Evolutionary conservation across 495 filamentous ascomycete genomes (phyloP).

Genomic region (Chlorociboria aeruginascens): DNA sequence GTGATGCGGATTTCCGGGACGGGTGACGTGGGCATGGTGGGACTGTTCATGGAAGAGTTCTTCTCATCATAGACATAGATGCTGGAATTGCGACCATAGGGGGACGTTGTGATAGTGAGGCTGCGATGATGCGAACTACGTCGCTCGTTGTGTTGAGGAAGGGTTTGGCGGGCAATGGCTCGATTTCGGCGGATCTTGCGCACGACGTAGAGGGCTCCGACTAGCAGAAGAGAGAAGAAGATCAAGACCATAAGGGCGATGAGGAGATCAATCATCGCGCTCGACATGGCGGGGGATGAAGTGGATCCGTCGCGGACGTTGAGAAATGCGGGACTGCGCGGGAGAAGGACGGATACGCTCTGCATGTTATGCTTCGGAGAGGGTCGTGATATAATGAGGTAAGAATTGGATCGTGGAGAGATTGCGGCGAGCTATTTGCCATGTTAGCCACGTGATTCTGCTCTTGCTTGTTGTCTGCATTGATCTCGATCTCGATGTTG

Average conservation of each 20-base stretch:
- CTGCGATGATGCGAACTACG: conserved; percentile 38
- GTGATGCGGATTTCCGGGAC: conserved; percentile 96
- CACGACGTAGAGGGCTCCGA: conserved; percentile 56
- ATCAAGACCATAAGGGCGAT: conserved; percentile 71
- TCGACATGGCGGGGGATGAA: conserved; percentile 28
- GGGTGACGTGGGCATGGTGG: conserved; percentile 49
- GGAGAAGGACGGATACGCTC: conserved; percentile 13
- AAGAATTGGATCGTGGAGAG: neutral
- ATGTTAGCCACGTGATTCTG: neutral
- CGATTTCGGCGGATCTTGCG: conserved; percentile 48
- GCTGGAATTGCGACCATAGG: conserved; percentile 46
- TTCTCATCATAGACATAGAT: conserved; percentile 63
- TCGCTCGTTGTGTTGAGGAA: conserved; percentile 42
- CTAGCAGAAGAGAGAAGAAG: conserved; percentile 51
- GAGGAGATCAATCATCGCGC: conserved; percentile 56
- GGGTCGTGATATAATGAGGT: neutral
- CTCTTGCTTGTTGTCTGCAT: no score
- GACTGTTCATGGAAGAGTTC: conserved; percentile 57
- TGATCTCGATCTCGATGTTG: no score
- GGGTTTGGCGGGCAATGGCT: conserved; percentile 27
- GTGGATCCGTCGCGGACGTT: conserved; percentile 26
- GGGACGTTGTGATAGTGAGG: conserved; percentile 47
- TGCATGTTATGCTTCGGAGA: conserved; percentile 7
- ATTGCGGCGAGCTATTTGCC: neutral
- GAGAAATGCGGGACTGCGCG: conserved; percentile 35